Conservation (phyloP, 2,329 filamentous ascomycete species). For the Diplocarpon rosae region DNA sequence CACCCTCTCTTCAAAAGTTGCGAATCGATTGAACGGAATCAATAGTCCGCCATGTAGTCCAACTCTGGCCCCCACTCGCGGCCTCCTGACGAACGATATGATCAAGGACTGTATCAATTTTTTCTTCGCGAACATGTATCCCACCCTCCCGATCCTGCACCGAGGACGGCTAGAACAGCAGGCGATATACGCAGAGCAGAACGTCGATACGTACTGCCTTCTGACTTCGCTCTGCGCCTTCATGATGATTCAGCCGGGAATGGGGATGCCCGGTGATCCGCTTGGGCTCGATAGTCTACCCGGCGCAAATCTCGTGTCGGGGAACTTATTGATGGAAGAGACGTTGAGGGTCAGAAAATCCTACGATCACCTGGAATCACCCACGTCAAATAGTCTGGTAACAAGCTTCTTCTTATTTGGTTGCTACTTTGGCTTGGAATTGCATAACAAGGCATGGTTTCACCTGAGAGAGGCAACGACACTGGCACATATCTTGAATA, state of each 20-base stretch:
- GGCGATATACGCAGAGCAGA: constrained; percentile 48
- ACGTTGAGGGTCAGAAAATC: constrained; percentile 52
- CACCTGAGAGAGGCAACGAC: constrained; percentile 68
- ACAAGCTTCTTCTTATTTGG: constrained; percentile 75
- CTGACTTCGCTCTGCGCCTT: constrained; percentile 55
- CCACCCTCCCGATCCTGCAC: constrained; percentile 51
- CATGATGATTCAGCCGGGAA: constrained; percentile 59
- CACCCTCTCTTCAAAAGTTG: constrained; percentile 49
- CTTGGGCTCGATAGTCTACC: constrained; percentile 45
- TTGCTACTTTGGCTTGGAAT: constrained; percentile 58
- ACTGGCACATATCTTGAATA: constrained; percentile 47
- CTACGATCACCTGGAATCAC: constrained; percentile 46
- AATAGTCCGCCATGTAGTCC: constrained; percentile 37
- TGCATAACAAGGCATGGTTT: constrained; percentile 70
- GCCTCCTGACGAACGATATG: constrained; percentile 49
- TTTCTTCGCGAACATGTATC: constrained; percentile 58
- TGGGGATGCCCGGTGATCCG: constrained; percentile 48
- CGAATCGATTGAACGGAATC: constrained; percentile 47
- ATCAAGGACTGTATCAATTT: constrained; percentile 57
- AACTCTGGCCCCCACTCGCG: constrained; percentile 43
- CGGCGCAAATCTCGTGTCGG: constrained; percentile 47
- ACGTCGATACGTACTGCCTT: constrained; percentile 52
- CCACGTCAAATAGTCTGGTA: constrained; percentile 47
- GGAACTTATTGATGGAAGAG: constrained; percentile 58
- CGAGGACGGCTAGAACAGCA: constrained; percentile 47